Evolutionary conservation across 257 asterid species (phyloP), one percentile per base, ranked within the genome.

Genomic region (Gynochthodes officinalis): DNA sequence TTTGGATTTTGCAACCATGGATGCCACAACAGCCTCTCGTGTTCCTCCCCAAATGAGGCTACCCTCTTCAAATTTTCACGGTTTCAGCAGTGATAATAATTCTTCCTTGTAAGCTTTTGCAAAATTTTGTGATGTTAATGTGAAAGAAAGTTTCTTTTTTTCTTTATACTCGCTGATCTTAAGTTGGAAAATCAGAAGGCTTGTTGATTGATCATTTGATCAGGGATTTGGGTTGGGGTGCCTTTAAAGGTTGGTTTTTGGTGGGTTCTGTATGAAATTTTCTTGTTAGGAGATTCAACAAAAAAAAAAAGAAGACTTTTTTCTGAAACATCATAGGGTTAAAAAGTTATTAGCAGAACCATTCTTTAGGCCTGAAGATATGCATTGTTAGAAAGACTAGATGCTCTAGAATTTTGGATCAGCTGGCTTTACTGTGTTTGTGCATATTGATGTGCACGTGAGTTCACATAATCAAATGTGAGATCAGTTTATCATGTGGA

Each of bases 21-120:
- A 84, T 82, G 90, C 88, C 60, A 86, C 85, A 15, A 37, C 86
- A 40, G 73, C 77, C 81, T 81, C 84, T 75, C 86, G 84, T 52
- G 68, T 84, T 74, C 77, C 82, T 23, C 79, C 86, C 32, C 87
- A 75, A 19, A 67, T 66, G 65, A 78, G 70, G 63, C 44, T 71
- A 18, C 39, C 73, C 53, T 62, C 66, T 67, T 71, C 69, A n/a
- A 78, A 72, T 76, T 13, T 16, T 77, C 55, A 49, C 60, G 43
- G 40, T 25, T 72, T 80, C 40, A 74, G 79, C 64, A 74, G 42
- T 62, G 72, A 73, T 59, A 76, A 23, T 46, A 27, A 33, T 28
- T 84, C 86, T 65, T 63, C 79, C 12, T 59, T 71, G 96, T 92
- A 81, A 85, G 95, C 49, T 57, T 9, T 70, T 70, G 64, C 19